Conservation (phyloP, 2,329 filamentous ascomycete species). For the Aureobasidium namibiae region DNA sequence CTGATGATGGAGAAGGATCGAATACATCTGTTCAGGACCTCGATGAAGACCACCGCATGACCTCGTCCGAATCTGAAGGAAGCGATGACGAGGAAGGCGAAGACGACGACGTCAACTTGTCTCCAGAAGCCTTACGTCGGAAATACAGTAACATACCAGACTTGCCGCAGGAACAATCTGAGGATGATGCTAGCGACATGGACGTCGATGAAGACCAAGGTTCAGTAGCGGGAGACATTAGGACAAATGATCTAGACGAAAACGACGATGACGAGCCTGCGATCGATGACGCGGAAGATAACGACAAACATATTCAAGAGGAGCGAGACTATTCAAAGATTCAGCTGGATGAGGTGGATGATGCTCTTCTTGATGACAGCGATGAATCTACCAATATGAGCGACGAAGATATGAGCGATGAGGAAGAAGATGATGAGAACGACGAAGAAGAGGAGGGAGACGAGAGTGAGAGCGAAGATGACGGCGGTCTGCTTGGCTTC, state of each 20-base stretch:
- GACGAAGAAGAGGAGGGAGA: constrained; percentile 19
- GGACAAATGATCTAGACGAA: not conserved
- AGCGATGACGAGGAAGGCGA: constrained; percentile 45
- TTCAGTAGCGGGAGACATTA: not conserved
- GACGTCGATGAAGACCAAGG: constrained; percentile 19
- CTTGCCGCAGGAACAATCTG: constrained; percentile 21
- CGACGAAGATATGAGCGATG: constrained; percentile 28
- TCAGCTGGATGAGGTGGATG: constrained; percentile 32
- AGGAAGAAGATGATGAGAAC: constrained; percentile 25
- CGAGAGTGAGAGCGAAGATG: constrained; percentile 15
- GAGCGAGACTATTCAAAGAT: constrained; percentile 22
- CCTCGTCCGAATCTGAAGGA: constrained; percentile 57
- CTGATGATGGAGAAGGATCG: constrained; percentile 18
- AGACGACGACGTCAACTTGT: constrained; percentile 55
- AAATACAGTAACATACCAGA: constrained; percentile 61
- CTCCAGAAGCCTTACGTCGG: constrained; percentile 57
- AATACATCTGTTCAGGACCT: constrained; percentile 34
- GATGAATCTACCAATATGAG: constrained; percentile 33
- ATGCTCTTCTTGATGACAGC: constrained; percentile 32
- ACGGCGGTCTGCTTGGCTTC: constrained; percentile 21
- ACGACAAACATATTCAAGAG: not conserved
- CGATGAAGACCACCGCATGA: constrained; percentile 42
- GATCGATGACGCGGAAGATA: not conserved
- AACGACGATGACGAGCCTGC: not conserved
- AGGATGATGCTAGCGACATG: constrained; percentile 24